Conservation (phyloP, 2,329 filamentous ascomycete genomes). For the Colletotrichum kahawae region DNA sequence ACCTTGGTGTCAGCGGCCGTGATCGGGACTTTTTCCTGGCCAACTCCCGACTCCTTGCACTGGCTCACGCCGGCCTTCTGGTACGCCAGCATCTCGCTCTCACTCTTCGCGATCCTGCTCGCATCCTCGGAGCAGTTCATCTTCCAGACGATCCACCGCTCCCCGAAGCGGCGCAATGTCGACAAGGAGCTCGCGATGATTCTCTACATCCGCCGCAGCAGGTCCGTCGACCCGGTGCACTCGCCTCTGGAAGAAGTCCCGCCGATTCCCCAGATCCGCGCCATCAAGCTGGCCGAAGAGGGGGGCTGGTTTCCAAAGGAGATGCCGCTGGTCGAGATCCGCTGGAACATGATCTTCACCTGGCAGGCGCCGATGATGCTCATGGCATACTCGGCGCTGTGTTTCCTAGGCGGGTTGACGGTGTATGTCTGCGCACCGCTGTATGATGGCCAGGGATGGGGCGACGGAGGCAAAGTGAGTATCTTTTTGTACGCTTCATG, state of each 20-base stretch:
- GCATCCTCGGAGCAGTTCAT: slow-evolving; percentile 31
- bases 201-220: slow-evolving; percentile 14
- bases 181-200: slow-evolving; percentile 25
- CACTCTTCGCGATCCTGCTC: slow-evolving; percentile 30
- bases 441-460: slow-evolving; percentile 22
- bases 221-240: slow-evolving; percentile 2
- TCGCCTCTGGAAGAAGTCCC: slow-evolving; percentile 13
- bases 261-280: slow-evolving; percentile 19
- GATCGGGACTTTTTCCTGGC: slow-evolving; percentile 33
- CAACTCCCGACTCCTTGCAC: slow-evolving; percentile 22
- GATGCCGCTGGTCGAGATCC: slow-evolving; percentile 22
- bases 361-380: slow-evolving; percentile 35
- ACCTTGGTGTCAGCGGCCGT: slow-evolving; percentile 30
- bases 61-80: slow-evolving; percentile 29
- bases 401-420: slow-evolving; percentile 26
- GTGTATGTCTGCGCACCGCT: slow-evolving; percentile 28
- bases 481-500: neutral
- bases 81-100: slow-evolving; percentile 29
- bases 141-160: slow-evolving; percentile 26
- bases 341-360: slow-evolving; percentile 34
- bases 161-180: slow-evolving; percentile 10
- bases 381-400: slow-evolving; percentile 28
- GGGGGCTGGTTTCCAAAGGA: slow-evolving; percentile 19
- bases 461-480: slow-evolving; percentile 25
- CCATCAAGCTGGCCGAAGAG: slow-evolving; percentile 9